Percentiles rank a stretch among this genome's conserved stretches.
Conservation (phyloP, 2,329 filamentous ascomycete genomes). For the Ceratocystis papillata region DNA sequence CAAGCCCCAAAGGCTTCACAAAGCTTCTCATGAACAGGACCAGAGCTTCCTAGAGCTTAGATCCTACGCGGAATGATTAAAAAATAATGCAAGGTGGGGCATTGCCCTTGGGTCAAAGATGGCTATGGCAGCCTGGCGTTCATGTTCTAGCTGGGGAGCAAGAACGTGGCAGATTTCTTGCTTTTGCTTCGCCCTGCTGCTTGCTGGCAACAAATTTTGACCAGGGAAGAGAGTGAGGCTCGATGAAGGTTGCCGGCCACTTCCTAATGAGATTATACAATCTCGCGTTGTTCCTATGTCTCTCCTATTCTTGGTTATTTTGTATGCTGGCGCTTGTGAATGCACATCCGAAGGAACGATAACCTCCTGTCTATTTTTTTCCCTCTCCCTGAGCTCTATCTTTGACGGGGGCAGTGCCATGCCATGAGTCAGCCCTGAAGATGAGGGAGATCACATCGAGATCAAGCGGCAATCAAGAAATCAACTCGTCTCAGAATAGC, state of each 20-base stretch:
- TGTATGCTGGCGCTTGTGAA: background rate
- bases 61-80: background rate
- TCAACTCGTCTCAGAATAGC: background rate
- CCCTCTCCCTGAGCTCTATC: background rate
- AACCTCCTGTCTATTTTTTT: background rate
- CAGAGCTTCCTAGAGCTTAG: conserved; percentile 6
- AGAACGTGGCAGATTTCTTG: too few relatives aligned
- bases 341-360: background rate
- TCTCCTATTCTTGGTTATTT: background rate
- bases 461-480: background rate
- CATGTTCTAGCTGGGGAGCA: too few relatives aligned
- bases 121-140: background rate
- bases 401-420: background rate
- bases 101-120: background rate
- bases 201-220: too few relatives aligned
- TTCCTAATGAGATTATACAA: background rate
- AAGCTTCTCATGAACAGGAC: background rate
- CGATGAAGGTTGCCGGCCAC: too few relatives aligned
- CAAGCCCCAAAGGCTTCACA: background rate
- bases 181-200: too few relatives aligned
- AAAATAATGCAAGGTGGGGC: background rate
- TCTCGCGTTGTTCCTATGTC: background rate
- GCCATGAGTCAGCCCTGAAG: background rate
- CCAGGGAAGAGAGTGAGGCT: too few relatives aligned
- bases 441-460: background rate